Evolutionary conservation across 768 basidiomycete genomes (phyloP).

Genomic region (Cystoderma amianthinum): DNA sequence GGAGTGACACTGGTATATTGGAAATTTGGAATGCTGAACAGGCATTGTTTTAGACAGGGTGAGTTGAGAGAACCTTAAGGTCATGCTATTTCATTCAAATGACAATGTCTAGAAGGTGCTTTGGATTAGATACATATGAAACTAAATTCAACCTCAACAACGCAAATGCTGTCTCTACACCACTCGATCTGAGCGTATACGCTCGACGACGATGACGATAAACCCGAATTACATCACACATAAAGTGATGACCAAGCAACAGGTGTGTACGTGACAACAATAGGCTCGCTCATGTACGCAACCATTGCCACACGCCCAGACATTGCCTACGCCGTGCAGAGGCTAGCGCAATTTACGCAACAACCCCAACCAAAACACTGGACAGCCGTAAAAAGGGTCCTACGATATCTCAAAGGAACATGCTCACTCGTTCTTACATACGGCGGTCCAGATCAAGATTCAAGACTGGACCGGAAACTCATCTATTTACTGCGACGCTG

Average conservation of each 20-base stretch:
- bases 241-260: background rate
- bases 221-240: conserved; percentile 3
- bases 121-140: no score
- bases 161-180: conserved; percentile 14
- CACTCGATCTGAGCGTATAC: conserved; percentile 15
- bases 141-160: conserved; percentile 15
- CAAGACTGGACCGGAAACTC: conserved; percentile 1
- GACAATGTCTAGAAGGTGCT: no score
- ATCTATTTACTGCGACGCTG: conserved; percentile 9
- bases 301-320: conserved; percentile 27
- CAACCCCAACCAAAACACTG: conserved; percentile 27
- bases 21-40: no score
- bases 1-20: no score
- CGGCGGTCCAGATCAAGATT: conserved; percentile 4
- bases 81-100: no score
- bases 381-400: conserved; percentile 27
- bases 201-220: conserved; percentile 6
- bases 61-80: no score
- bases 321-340: conserved; percentile 26
- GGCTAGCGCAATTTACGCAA: conserved; percentile 21
- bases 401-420: conserved; percentile 28
- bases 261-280: conserved; percentile 13
- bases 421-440: conserved; percentile 10
- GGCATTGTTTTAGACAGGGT: no score
- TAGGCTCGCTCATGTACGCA: conserved; percentile 26